Base-by-base conservation (phyloP, 1,284 basidiomycete genomes). In the Ustilago cynodontis region DNA sequence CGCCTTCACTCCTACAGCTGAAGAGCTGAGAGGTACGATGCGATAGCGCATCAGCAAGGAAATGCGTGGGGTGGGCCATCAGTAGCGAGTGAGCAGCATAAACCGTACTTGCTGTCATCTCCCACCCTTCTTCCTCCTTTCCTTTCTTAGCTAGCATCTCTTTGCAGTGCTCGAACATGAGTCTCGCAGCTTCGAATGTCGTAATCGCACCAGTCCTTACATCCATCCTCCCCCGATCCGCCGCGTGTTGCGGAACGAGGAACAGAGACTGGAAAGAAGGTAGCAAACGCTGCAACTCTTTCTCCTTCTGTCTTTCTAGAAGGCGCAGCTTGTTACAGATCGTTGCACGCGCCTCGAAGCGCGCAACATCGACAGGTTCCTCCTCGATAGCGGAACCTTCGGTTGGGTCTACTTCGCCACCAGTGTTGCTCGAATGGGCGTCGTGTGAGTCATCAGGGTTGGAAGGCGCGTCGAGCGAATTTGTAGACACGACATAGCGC, bases 51-150 rank as follows among this genome's bases (percentile, higher is more conserved):
- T 91, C 89, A 0, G 91, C 90, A 22, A 92, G 83, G 77, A 93
- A 98, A 53, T 91, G 87, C 20, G 89, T 81, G 1, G 90, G 85
- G 14, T 90, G 87, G 10, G 87, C 85, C 90, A 96, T 92, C 71
- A 98, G 87, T 69, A 91, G 89, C 63, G 89, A 89, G 86, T 97
- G 94, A 0, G 92, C 88, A 0, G 92, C 93, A 70, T 93, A 90
- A 10, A 89, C 81, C 10, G 74, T 81, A 45, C 67, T 53, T 3
- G 74, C 67, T n/a, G 70, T 73, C 18, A 78, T 29, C 20, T 52
- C 35, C 33, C 35, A 39, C 18, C 18, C 35, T 5, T 3, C 10
- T 14, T 9, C 26, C 8, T 50, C 22, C 16, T 53, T 31, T 13
- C 43, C 28, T 2, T 24, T 28, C 26, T 43, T 20, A 1, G 49